Percentiles rank a stretch among this genome's conserved stretches.
Evolutionary conservation across 2,329 filamentous ascomycete species (phyloP).

Genomic region (Alternaria gansuensis): DNA sequence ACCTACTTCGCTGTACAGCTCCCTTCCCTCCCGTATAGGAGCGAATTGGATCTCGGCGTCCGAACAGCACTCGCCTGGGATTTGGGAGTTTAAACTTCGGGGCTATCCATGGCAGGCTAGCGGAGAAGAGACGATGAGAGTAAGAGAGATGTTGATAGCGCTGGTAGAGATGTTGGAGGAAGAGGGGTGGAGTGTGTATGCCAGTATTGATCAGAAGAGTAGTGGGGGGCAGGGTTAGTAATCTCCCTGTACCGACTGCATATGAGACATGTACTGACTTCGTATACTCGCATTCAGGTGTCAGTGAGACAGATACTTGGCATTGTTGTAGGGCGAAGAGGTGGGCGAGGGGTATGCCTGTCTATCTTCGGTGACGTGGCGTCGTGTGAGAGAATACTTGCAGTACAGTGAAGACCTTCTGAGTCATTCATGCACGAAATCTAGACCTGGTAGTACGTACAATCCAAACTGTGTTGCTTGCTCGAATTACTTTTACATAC

Average conservation of each 20-base stretch:
- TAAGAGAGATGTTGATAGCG: slow-evolving; percentile 47
- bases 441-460: background rate
- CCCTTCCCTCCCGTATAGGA: slow-evolving; percentile 22
- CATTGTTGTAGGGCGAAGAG: slow-evolving; percentile 34
- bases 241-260: no score
- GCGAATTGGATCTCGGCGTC: slow-evolving; percentile 22
- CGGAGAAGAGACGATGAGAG: slow-evolving; percentile 51
- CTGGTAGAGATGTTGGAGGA: slow-evolving; percentile 41
- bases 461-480: slow-evolving; percentile 4
- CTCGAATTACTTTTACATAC: background rate
- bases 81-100: slow-evolving; percentile 48
- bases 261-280: no score
- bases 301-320: slow-evolving; percentile 39
- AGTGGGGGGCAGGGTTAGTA: slow-evolving; percentile 20
- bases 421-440: background rate
- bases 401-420: background rate
- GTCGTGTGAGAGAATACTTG: background rate
- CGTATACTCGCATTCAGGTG: background rate
- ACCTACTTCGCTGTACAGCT: slow-evolving; percentile 19
- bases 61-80: slow-evolving; percentile 22
- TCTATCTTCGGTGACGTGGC: slow-evolving; percentile 22
- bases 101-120: slow-evolving; percentile 46
- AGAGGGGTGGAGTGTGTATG: slow-evolving; percentile 54
- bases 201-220: slow-evolving; percentile 50
- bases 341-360: slow-evolving; percentile 34